phyloP scores from a whole-genome alignment of 108 stramenopile genomes.

The Aurantiochytrium sp. region DNA sequence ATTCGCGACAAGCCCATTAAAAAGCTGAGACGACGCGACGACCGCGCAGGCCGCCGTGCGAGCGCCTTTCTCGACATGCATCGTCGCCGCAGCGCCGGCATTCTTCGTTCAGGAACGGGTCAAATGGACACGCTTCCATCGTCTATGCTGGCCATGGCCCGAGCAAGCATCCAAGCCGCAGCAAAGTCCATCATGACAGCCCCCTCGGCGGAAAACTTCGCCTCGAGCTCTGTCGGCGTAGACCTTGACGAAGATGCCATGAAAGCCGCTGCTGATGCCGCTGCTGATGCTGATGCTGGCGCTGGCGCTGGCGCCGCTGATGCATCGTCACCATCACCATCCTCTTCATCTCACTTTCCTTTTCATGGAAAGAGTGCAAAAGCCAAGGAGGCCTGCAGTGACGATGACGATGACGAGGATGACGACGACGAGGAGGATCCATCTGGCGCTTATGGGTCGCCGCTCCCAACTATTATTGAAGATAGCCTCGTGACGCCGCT shows the following conservation, averaged over 20 bases:
- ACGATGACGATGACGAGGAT: constrained; percentile 7
- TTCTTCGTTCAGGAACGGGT: background rate
- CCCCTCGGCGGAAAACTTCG: background rate
- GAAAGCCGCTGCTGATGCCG: background rate
- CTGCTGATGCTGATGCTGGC: background rate
- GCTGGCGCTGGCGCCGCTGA: background rate
- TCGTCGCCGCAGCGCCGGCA: background rate
- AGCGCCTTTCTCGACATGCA: constrained; percentile 10
- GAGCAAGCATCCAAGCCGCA: background rate
- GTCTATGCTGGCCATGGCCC: background rate
- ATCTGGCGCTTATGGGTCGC: no score
- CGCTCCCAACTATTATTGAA: background rate
- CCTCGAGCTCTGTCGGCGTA: background rate
- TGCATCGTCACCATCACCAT: no score
- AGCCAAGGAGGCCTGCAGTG: background rate
- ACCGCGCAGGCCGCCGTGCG: background rate
- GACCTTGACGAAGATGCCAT: background rate
- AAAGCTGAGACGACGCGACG: background rate
- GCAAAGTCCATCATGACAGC: background rate
- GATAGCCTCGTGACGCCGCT: background rate
- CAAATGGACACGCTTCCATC: background rate
- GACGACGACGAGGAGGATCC: constrained; percentile 29
- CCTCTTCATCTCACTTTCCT: no score
- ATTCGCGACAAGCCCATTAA: constrained; percentile 7
- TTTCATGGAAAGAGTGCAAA: no score